Percentiles rank a stretch among this genome's conserved stretches.
Conservation (phyloP, 192 early-diverging fungal species). For the Phlyctochytrium bullatum region DNA sequence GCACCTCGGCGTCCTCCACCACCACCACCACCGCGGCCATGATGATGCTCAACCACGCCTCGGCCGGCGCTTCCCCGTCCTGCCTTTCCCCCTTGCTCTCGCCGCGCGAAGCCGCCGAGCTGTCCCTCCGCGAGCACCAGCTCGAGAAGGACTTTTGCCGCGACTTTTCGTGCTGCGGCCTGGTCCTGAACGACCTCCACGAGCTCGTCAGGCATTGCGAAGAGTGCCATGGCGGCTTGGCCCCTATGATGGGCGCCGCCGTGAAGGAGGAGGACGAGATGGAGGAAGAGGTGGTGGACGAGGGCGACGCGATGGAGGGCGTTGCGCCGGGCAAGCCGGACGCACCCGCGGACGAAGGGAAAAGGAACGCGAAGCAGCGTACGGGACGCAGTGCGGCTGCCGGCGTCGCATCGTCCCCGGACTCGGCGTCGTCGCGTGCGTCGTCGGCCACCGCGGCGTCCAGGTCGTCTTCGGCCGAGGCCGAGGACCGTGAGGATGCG, state of each 20-base stretch:
- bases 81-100: background rate
- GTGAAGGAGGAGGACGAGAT: too few species aligned
- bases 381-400: too few species aligned
- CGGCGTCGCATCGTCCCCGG: too few species aligned
- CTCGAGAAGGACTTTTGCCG: slow-evolving; percentile 85
- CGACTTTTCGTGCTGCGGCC: slow-evolving; percentile 89
- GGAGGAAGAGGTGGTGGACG: background rate
- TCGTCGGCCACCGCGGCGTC: background rate
- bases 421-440: background rate
- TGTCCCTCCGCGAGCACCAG: background rate
- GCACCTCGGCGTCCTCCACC: background rate
- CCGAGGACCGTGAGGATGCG: too few species aligned
- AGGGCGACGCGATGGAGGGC: background rate
- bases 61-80: too few species aligned
- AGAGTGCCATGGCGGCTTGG: slow-evolving; percentile 59
- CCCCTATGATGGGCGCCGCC: background rate
- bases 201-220: slow-evolving; percentile 88
- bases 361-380: too few species aligned
- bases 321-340: too few species aligned
- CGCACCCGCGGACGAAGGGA: too few species aligned
- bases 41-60: too few species aligned
- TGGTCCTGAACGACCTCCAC: slow-evolving; percentile 80
- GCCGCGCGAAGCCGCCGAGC: too few species aligned
- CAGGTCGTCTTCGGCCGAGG: background rate
- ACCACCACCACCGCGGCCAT: background rate